These are phyloP conservation scores for Ustilago tritici DNA, from an alignment of 1,284 basidiomycete species.

Conservation along the genomic window DNA sequence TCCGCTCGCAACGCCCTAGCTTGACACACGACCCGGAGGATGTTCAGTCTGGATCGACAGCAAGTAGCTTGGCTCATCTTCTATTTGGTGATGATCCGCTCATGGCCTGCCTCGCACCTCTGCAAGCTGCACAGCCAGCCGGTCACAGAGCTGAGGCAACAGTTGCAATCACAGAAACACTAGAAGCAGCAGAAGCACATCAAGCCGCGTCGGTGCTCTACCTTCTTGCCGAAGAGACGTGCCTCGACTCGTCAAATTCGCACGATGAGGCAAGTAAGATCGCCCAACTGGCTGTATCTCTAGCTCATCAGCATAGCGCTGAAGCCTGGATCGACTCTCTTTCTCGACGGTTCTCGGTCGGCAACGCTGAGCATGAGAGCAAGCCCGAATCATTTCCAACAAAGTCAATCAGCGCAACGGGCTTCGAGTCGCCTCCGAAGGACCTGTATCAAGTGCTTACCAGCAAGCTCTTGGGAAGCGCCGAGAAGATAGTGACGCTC, in stretches of 20 bases:
- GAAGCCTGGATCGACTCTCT: constrained; percentile 20
- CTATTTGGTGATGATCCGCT: constrained; percentile 25
- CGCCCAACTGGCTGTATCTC: background rate
- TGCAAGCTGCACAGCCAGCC: background rate
- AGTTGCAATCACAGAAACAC: background rate
- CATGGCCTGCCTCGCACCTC: constrained; percentile 13
- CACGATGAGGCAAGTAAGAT: constrained; percentile 2
- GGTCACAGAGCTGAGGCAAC: background rate
- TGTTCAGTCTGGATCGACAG: background rate
- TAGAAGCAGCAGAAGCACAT: constrained; percentile 13
- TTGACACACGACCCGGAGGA: background rate
- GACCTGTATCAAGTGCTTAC: constrained; percentile 27
- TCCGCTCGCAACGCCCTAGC: background rate
- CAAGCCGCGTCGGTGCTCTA: constrained; percentile 35
- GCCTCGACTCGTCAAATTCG: constrained; percentile 27
- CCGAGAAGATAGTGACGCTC: constrained; percentile 1
- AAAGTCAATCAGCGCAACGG: background rate
- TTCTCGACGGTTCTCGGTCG: constrained; percentile 6
- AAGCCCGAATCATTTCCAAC: background rate
- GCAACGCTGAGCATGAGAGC: background rate
- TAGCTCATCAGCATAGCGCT: constrained; percentile 7
- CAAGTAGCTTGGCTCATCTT: constrained; percentile 11
- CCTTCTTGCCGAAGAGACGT: constrained; percentile 53
- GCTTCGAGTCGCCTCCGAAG: constrained; percentile 1
- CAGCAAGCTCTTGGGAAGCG: constrained; percentile 2